These are phyloP conservation scores for Eucalyptus sideroxylon DNA, from an alignment of 345 rosid genomes.

Conservation along the genomic window DNA sequence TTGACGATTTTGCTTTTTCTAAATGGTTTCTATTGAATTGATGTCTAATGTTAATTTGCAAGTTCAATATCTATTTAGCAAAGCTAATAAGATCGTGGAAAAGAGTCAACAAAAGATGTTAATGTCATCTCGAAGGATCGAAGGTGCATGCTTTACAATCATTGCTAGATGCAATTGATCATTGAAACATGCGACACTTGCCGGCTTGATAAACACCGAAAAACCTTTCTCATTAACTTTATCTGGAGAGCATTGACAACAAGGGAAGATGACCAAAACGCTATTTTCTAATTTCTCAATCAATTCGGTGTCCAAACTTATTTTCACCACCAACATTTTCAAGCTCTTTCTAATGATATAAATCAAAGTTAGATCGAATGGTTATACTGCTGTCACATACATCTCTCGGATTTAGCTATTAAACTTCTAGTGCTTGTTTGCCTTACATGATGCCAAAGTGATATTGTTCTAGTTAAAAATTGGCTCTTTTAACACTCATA, in stretches of 20 bases:
- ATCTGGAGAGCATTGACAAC: not conserved
- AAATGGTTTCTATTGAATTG: not conserved
- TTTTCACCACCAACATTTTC: accelerated
- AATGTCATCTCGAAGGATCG: not conserved
- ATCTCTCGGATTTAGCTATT: not conserved
- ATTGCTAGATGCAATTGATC: not conserved
- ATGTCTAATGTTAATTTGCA: not conserved
- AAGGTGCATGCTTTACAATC: not conserved
- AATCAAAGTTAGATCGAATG: not conserved
- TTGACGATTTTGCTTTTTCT: not conserved
- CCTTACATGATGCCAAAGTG: not conserved
- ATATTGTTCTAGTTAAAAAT: not conserved
- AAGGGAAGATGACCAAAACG: not conserved
- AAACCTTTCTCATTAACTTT: not conserved
- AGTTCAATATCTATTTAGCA: not conserved
- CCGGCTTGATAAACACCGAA: accelerated
- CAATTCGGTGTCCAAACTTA: accelerated
- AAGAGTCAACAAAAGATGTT: not conserved
- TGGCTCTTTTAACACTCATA: not conserved
- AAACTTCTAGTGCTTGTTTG: not conserved
- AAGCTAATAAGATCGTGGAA: not conserved
- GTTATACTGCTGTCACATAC: accelerated
- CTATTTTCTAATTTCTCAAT: not conserved
- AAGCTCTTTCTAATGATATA: not conserved
- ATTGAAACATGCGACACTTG: accelerated